Evolutionary conservation across 768 basidiomycete species (phyloP).

Genomic region (Boletus patriciae): DNA sequence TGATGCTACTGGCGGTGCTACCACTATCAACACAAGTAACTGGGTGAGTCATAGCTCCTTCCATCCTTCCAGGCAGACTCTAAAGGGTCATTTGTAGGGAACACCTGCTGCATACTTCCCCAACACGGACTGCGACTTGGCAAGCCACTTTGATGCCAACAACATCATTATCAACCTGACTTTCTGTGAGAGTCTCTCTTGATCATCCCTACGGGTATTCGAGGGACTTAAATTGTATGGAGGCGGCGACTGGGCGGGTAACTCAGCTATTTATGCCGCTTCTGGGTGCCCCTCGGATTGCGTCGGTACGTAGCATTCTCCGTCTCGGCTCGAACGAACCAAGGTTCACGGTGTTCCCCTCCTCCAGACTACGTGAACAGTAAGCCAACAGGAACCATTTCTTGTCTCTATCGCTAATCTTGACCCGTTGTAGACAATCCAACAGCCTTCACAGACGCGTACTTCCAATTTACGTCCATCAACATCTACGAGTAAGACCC

Average conservation of each 20-base stretch:
- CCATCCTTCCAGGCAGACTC: not conserved
- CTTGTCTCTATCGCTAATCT: not conserved
- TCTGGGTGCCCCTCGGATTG: slow-evolving; percentile 36
- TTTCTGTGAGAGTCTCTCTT: slow-evolving; percentile 26
- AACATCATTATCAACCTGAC: slow-evolving; percentile 37
- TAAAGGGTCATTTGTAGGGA: slow-evolving; percentile 19
- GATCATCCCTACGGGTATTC: not conserved
- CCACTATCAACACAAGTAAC: slow-evolving; percentile 17
- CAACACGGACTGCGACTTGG: slow-evolving; percentile 42
- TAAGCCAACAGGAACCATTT: slow-evolving; percentile 1
- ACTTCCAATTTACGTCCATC: slow-evolving; percentile 42
- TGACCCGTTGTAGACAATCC: slow-evolving; percentile 33
- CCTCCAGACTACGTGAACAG: slow-evolving; percentile 29
- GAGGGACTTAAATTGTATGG: not conserved
- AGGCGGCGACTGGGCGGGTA: slow-evolving; percentile 36
- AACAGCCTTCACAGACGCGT: slow-evolving; percentile 41
- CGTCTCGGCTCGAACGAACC: not conserved
- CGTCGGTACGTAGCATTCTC: slow-evolving; percentile 18
- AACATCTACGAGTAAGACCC: slow-evolving; percentile 35
- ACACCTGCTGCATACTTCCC: slow-evolving; percentile 38
- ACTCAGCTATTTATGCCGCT: slow-evolving; percentile 21
- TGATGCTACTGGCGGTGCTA: slow-evolving; percentile 30
- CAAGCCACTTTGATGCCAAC: slow-evolving; percentile 34
- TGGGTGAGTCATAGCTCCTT: slow-evolving; percentile 20
- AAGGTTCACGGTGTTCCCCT: not conserved